Percentiles rank a stretch among this genome's conserved stretches.
Conservation (phyloP, 495 filamentous ascomycete genomes). For the Lasiosphaeriaceae sp. region DNA sequence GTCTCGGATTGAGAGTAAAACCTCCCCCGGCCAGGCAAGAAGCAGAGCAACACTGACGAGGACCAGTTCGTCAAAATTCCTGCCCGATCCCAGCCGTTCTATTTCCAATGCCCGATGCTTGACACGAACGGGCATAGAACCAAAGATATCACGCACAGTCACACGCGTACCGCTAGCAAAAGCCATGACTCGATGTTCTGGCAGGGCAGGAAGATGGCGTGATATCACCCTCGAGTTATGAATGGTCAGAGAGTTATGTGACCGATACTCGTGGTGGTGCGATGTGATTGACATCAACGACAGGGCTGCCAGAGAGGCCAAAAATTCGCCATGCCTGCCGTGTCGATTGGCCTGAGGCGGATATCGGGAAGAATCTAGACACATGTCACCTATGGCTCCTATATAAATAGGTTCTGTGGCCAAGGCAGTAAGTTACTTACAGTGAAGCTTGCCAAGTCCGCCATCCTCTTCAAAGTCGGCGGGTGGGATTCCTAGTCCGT, state of each 20-base stretch:
- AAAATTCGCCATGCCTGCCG: slow-evolving; percentile 69
- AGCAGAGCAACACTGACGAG: slow-evolving; percentile 57
- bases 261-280: slow-evolving; percentile 57
- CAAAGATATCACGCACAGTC: slow-evolving; percentile 82
- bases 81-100: slow-evolving; percentile 45
- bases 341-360: slow-evolving; percentile 43
- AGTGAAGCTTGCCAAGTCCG: slow-evolving; percentile 69
- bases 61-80: slow-evolving; percentile 66
- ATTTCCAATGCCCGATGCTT: slow-evolving; percentile 66
- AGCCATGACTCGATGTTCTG: slow-evolving; percentile 53
- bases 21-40: slow-evolving; percentile 55
- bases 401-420: slow-evolving; percentile 10
- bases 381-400: slow-evolving; percentile 6
- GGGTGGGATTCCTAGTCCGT: slow-evolving; percentile 76
- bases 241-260: slow-evolving; percentile 66
- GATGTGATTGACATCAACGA: slow-evolving; percentile 79
- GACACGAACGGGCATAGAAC: slow-evolving; percentile 93
- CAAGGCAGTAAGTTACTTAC: slow-evolving; percentile 42
- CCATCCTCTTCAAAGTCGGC: slow-evolving; percentile 66
- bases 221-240: slow-evolving; percentile 68
- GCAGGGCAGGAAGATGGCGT: slow-evolving; percentile 61
- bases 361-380: slow-evolving; percentile 74
- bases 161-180: slow-evolving; percentile 72
- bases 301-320: slow-evolving; percentile 72
- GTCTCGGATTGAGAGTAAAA: slow-evolving; percentile 45